Conservation (phyloP, 805 yeast species). For the Kazachstania africana region DNA sequence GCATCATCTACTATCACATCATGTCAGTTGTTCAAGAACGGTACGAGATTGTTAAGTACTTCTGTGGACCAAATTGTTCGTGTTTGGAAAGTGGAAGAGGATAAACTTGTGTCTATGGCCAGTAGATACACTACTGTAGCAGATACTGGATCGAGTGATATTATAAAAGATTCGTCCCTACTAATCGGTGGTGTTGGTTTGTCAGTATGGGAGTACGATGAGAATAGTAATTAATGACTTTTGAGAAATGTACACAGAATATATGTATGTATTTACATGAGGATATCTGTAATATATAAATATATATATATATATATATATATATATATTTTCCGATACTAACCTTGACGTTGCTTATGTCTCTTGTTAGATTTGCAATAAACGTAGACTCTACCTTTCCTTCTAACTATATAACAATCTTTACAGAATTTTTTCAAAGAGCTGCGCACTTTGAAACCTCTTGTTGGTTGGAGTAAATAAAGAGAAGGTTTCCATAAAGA, state of each 20-base stretch:
- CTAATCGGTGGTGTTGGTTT: slow-evolving; percentile 76
- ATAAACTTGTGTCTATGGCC: slow-evolving; percentile 24
- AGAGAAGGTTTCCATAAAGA: slow-evolving; percentile 1
- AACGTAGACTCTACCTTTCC: slow-evolving; percentile 90
- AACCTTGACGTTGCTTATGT: slow-evolving; percentile 90
- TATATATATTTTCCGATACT: neutral
- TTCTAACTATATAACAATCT: slow-evolving; percentile 83
- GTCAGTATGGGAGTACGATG: slow-evolving; percentile 34
- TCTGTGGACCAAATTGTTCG: slow-evolving; percentile 78
- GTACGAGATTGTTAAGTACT: slow-evolving; percentile 37
- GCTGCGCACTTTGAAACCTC: slow-evolving; percentile 86
- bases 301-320: no score
- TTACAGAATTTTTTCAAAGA: slow-evolving; percentile 89
- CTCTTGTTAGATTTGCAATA: slow-evolving; percentile 87
- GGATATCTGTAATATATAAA: no score
- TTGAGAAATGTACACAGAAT: neutral
- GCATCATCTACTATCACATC: slow-evolving; percentile 85
- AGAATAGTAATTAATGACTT: neutral
- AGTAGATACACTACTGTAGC: slow-evolving; percentile 69
- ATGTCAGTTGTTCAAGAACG: slow-evolving; percentile 28
- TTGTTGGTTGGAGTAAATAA: slow-evolving; percentile 13
- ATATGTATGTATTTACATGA: neutral
- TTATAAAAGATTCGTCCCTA: slow-evolving; percentile 23
- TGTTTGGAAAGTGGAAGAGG: slow-evolving; percentile 40
- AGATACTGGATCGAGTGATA: slow-evolving; percentile 71